Base-by-base conservation (phyloP, 129 eudicot genomes). In the Pulicaria dysenterica region DNA sequence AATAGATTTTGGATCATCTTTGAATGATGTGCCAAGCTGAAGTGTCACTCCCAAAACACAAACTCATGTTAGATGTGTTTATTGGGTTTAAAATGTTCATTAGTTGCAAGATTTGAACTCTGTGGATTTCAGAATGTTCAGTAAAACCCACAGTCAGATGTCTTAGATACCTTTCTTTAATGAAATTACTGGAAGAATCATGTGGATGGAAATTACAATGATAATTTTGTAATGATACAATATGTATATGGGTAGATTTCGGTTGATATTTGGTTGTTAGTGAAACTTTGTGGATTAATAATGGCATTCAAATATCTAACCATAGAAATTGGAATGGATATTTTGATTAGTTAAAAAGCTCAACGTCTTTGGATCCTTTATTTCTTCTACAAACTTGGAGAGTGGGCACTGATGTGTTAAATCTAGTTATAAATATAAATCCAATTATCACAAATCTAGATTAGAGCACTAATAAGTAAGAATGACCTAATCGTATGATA, bases 101-200 rank as follows among this genome's bases (percentile, higher is more conserved):
- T 24, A 63, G 50, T 41, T 63, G 51, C 51, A 63, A 63, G 68
- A 37, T 41, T 41, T 63, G 69, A 63, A 24, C 36, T 15, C 51
- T 63, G 69, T 11, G 8, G 38, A 8, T 42, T 24, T 24, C 31
- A 24, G 31, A 24, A 24, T 8, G 69, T 8, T 15, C 15, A 38
- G 48, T 39, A 38, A 3, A 61, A 39, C 2, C 67, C 47, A 13
- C 39, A 8, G 13, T 6, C 67, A 38, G 39, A 39, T 61, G 67
- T 61, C 45, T 60, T 61, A 36, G 39, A 13, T 42, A 8, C 34
- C 4, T 39, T 61, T 61, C 9, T 61, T 13, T 38, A 41, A 38
- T 37, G 66, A 37, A 12, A n/a, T 34, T 1, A 61, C 8, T 8
- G 34, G 16, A 38, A 41, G 31, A 60, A 38, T 60, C 47, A 0